Conservation (phyloP, 2,329 filamentous ascomycete genomes). For the Trichoderma simmonsii region DNA sequence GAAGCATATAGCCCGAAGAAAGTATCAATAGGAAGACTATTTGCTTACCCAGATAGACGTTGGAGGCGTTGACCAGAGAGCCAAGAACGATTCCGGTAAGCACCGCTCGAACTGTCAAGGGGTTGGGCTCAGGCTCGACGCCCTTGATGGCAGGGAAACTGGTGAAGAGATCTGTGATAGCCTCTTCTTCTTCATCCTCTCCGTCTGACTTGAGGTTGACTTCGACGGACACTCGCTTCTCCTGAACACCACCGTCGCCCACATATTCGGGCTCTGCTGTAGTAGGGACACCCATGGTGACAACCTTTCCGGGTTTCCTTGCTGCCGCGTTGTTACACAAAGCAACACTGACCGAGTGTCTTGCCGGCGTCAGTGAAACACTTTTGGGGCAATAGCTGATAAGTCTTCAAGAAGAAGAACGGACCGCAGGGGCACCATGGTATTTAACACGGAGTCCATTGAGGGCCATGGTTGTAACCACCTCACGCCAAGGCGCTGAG, state of each 20-base stretch:
- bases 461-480: background rate
- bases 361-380: background rate
- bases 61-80: conserved; percentile 59
- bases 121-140: conserved; percentile 43
- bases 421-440: background rate
- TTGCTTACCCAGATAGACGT: conserved; percentile 55
- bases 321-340: background rate
- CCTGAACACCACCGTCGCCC: conserved; percentile 15
- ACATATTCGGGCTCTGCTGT: background rate
- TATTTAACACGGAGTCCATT: background rate
- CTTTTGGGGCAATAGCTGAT: background rate
- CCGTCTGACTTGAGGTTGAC: conserved; percentile 29
- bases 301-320: background rate
- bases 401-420: background rate
- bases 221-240: conserved; percentile 27
- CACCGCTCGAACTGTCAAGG: conserved; percentile 55
- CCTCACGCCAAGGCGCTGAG: background rate
- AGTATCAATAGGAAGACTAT: fast-evolving
- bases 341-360: background rate
- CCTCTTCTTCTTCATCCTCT: conserved; percentile 25
- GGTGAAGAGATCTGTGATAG: conserved; percentile 37
- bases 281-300: conserved; percentile 1
- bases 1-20: background rate
- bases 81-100: conserved; percentile 54
- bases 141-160: conserved; percentile 42